These are phyloP conservation scores for Colletotrichum tamarilloi DNA, from an alignment of 2,329 filamentous ascomycete genomes.

Conservation along the genomic window DNA sequence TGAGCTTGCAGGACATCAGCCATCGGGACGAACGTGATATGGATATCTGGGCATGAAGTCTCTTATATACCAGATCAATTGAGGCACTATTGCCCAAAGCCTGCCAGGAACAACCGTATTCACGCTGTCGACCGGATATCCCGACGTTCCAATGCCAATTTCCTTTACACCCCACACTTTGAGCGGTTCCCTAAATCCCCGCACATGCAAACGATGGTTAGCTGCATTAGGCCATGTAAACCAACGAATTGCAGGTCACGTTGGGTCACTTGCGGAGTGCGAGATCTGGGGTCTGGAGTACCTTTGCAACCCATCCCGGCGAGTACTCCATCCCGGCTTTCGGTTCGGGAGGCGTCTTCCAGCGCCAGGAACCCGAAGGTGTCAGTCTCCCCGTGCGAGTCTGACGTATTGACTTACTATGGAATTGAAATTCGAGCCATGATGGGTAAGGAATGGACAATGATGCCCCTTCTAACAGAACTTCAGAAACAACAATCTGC, in stretches of 20 bases:
- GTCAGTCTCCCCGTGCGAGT: not conserved
- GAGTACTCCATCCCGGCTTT: not conserved
- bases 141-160: not conserved
- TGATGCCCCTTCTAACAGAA: too few relatives aligned
- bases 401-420: not conserved
- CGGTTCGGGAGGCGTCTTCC: not conserved
- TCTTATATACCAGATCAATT: not conserved
- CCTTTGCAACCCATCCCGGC: not conserved
- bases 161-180: not conserved
- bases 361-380: not conserved
- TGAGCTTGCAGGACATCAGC: not conserved
- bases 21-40: not conserved
- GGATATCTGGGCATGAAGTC: not conserved
- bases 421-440: not conserved
- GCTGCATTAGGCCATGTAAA: not conserved
- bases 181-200: not conserved
- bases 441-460: not conserved
- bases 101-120: too few relatives aligned
- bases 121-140: not conserved
- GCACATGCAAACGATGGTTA: not conserved
- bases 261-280: not conserved
- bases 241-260: not conserved
- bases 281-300: not conserved
- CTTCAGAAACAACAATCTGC: not conserved
- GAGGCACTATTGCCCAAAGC: not conserved